Base-by-base conservation (phyloP, 2,329 filamentous ascomycete genomes). In the Pyrenophora seminiperda region DNA sequence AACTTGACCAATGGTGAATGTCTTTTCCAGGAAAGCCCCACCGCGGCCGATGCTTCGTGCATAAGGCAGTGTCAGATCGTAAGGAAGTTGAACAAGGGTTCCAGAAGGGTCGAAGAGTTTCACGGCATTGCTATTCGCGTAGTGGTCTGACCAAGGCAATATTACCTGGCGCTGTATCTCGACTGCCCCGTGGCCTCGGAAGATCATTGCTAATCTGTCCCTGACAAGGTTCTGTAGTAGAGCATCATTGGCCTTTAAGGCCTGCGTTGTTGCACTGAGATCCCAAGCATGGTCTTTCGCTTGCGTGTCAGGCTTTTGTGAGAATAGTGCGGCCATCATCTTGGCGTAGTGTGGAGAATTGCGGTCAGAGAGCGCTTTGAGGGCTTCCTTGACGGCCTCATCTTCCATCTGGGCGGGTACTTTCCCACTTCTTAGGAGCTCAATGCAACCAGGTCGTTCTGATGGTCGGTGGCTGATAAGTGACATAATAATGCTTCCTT, bases 401-500 rank as follows among this genome's bases (percentile, higher is more conserved):
- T 93, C 92, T 72, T 97, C 92, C 75, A 96, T 90, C 67, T 94
- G 90, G 6, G 96, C 83, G 0, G 94, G 94, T 4, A 99, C 81
- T 65, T 91, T 91, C 15, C 90, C 90, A 64, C 89, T 92, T 56
- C 90, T 87, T 2, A 97, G 78, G 9, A 99, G 82, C 53, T 96
- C 91, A 1, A 83, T 79, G 52, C 90, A 92, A 15, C 88, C 90
- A 0, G 93, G 94, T 2, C 94, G 84, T 61, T 92, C 86, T 54
- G 86, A 89, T 1, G 92, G 90, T 47, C 87, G 87, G 64, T 96
- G 91, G 39, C 84, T 91, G 32, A 97, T 81, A 1, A 99, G 78
- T 0, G 88, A 89, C 14, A 85, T 77, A 42, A 97, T 87, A 31
- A 97, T 91, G 17, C 87, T 86, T 2, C 85, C 85, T 72, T 96